phyloP scores from a whole-genome alignment of 768 basidiomycete species.

The Kwoniella heveanensis region DNA sequence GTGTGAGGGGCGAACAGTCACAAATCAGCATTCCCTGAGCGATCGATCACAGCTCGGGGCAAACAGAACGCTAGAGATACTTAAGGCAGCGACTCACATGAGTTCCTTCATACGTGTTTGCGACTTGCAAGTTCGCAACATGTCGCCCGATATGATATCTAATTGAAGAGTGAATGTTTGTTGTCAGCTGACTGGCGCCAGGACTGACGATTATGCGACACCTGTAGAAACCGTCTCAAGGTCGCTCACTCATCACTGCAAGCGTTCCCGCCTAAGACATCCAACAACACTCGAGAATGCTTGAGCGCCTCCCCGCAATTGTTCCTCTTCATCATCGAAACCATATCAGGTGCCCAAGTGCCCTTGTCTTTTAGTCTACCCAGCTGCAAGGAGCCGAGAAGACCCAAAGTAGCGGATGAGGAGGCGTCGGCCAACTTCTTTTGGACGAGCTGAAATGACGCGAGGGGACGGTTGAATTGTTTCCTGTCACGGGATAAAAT shows the following conservation, averaged over 20 bases:
- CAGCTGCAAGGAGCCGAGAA: constrained; percentile 56
- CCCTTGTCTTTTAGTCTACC: constrained; percentile 84
- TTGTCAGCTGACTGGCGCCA: background rate
- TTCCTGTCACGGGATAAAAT: too few relatives aligned
- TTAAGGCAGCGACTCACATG: constrained; percentile 21
- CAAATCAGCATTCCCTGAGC: constrained; percentile 2
- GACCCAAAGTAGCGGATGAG: constrained; percentile 77
- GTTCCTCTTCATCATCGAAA: constrained; percentile 91
- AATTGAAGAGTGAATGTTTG: too few relatives aligned
- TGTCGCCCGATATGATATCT: constrained; percentile 94
- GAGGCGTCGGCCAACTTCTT: constrained; percentile 96
- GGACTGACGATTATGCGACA: too few relatives aligned
- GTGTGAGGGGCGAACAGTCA: too few relatives aligned
- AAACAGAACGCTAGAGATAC: background rate
- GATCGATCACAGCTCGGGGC: too few relatives aligned
- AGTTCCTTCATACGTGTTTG: constrained; percentile 88
- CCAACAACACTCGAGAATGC: constrained; percentile 76
- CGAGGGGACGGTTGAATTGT: constrained; percentile 86
- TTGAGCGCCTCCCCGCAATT: constrained; percentile 91
- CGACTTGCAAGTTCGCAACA: constrained; percentile 91
- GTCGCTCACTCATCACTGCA: constrained; percentile 79
- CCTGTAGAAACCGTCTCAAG: background rate
- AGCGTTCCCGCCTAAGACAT: constrained; percentile 93
- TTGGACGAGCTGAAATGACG: constrained; percentile 95
- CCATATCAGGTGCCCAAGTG: constrained; percentile 81